Percentiles rank a stretch among this genome's conserved stretches.
Evolutionary conservation across 2,329 filamentous ascomycete species (phyloP).

Genomic region (Neopestalotiopsis sp.): DNA sequence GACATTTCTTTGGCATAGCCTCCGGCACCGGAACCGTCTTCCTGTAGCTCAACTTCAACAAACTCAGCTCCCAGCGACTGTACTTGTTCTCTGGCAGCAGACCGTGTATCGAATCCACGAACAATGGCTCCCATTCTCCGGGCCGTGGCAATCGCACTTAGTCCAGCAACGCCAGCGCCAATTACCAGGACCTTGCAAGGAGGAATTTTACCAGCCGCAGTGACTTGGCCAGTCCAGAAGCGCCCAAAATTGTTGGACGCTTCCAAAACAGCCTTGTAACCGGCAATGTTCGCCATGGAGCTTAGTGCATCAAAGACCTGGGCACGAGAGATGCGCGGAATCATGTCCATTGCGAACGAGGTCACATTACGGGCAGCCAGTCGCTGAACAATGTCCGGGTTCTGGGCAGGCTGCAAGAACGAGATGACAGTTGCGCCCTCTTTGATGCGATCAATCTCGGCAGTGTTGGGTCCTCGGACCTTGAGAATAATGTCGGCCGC

Average conservation of each 20-base stretch:
- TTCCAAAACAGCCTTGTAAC: conserved; percentile 90
- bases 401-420: conserved; percentile 83
- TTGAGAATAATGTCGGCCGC: conserved; percentile 82
- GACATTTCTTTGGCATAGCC: conserved; percentile 96
- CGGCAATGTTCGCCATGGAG: conserved; percentile 94
- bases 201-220: conserved; percentile 87
- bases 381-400: conserved; percentile 74
- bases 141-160: conserved; percentile 87
- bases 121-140: conserved; percentile 88
- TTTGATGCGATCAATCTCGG: conserved; percentile 72
- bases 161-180: conserved; percentile 84
- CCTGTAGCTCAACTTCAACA: conserved; percentile 82
- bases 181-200: conserved; percentile 91
- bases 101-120: conserved; percentile 86
- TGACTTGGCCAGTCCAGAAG: conserved; percentile 88
- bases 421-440: conserved; percentile 78
- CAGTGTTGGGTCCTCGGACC: conserved; percentile 74
- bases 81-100: conserved; percentile 87
- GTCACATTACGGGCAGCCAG: conserved; percentile 75
- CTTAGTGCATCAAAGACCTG: conserved; percentile 89
- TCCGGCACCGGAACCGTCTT: conserved; percentile 83
- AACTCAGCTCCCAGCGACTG: conserved; percentile 91
- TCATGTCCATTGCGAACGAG: conserved; percentile 89
- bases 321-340: conserved; percentile 86
- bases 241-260: conserved; percentile 89